Percentiles rank a stretch among this genome's conserved stretches.
Conservation (phyloP, 768 basidiomycete genomes). For the Serendipita vermifera region DNA sequence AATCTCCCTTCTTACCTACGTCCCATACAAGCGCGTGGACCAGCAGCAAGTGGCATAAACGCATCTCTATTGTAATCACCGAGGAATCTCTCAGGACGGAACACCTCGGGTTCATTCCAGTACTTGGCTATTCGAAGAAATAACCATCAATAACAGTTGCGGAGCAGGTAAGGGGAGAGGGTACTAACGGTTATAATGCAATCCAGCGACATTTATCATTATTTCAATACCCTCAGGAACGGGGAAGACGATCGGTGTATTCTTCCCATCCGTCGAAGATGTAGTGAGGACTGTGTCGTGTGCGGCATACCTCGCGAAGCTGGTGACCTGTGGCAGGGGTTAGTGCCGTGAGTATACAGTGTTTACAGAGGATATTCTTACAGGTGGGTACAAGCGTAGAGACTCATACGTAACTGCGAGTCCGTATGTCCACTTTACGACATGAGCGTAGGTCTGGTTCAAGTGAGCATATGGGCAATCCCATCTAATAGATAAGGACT, state of each 20-base stretch:
- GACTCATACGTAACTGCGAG: not conserved
- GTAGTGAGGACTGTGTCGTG: not conserved
- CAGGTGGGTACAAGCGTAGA: not conserved
- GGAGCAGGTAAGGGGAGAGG: not conserved
- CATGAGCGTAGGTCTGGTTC: not conserved
- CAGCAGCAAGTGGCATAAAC: not conserved
- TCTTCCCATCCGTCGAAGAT: not conserved
- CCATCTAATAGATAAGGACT: not conserved
- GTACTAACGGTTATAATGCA: conserved; percentile 12
- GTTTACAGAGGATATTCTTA: not conserved
- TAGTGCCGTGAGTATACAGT: not conserved
- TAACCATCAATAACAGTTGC: no score
- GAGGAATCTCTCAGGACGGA: not conserved
- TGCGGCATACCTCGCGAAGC: not conserved
- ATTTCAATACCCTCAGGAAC: conserved; percentile 7
- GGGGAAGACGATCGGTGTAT: not conserved
- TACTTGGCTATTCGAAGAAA: not conserved
- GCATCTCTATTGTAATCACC: not conserved
- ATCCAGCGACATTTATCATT: not conserved
- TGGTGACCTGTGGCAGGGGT: not conserved
- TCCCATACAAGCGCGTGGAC: not conserved
- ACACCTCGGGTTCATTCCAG: not conserved
- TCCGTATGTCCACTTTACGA: not conserved
- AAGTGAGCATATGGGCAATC: not conserved
- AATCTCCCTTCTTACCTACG: not conserved